Evolutionary conservation across 371 early-diverging fungal genomes (phyloP), one percentile per base, ranked within the genome.

Genomic region (Choanephora cucurbitarum): DNA sequence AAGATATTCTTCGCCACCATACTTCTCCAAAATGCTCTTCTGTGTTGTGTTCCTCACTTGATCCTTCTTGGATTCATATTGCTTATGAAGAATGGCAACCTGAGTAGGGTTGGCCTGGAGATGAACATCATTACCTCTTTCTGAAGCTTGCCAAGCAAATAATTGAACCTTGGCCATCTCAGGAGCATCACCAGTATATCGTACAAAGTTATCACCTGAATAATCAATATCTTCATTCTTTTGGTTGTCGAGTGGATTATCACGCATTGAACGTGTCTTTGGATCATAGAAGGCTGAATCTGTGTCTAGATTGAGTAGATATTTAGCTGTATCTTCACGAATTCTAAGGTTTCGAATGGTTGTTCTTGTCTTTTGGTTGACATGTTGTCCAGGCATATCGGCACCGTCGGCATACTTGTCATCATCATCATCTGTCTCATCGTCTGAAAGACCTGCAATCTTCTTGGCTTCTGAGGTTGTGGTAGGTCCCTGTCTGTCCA

Each of bases 311-410:
- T 98, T 97, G 50, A 89, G 81, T 49, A 99, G 79, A 68, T 99
- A 99, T 74, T 99, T 99, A 42, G 99, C 96, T 9, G 95, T 96
- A 76, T 99, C 99, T 81, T 99, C 99, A 70, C 99, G 94, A 71
- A 99, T 97, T 76, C 91, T 90, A 60, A 98, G 79, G 58, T 97
- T 98, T 54, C 98, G 86, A 48, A 97, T 94, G 0, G 99, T 97
- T 0, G 91, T 94, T 54, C 94, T 83, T 7, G 94, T 89, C 71
- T 97, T 96, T 44, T 90, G 83, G 66, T 95, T 94, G 17, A 93
- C 81, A 53, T 92, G 91, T 58, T 94, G 94, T 32, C 95, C 95
- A 19, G 91, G 88, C 85, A 92, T 90, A 66, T 93, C 96, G 3
- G 88, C 89, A 21, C 76, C 79, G 53, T 93, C 96, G 5, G 95